Evolutionary conservation across 768 basidiomycete genomes (phyloP), one percentile per base, ranked within the genome.

Genomic region (Lentinula sp.): DNA sequence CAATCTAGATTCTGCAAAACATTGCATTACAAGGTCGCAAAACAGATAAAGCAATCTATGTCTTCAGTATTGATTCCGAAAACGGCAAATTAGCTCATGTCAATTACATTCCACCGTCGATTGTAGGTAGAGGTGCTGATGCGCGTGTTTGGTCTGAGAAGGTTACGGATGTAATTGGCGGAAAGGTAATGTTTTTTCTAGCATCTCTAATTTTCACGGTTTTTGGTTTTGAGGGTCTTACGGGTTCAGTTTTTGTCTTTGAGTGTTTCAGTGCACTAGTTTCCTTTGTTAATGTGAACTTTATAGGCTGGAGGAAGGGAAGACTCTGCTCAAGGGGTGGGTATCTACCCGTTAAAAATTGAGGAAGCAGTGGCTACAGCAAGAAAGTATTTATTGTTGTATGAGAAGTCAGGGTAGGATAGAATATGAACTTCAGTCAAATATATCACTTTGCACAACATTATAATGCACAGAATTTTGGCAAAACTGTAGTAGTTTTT

Each of bases 281-380:
- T 28, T 58, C 32, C 37, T 62, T 41, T 55, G 28, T 61, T 20
- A 23, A 48, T 12, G 12, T 16, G 9, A 7, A 20, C 33, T 62
- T 59, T 57, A 9, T 60, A 95, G 93, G 93, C 93, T 56, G 97
- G 97, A 59, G 97, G 97, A 13, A 98, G 95, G 74, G 93, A 93
- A 62, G 97, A 98, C 41, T 82, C 84, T 59, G 90, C 90, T 1
- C 93, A 95, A 69, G 97, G 97, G 28, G 86, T 96, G 13, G 97
- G 97, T 35, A 74, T 78, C 3, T 80, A 91, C 63, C 72, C 81
- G 0, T 73, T 73, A 28, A 87, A 82, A 72, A 74, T 93, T 2
- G 74, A 80, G 15, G 91, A 90, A 62, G 95, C 91, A 1, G 66
- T 93, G 18, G 69, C 67, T 59, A 77, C 78, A 23, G 93, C 91